phyloP scores from a whole-genome alignment of 371 early-diverging fungal species.

The Quaeritorhiza haematococci region DNA sequence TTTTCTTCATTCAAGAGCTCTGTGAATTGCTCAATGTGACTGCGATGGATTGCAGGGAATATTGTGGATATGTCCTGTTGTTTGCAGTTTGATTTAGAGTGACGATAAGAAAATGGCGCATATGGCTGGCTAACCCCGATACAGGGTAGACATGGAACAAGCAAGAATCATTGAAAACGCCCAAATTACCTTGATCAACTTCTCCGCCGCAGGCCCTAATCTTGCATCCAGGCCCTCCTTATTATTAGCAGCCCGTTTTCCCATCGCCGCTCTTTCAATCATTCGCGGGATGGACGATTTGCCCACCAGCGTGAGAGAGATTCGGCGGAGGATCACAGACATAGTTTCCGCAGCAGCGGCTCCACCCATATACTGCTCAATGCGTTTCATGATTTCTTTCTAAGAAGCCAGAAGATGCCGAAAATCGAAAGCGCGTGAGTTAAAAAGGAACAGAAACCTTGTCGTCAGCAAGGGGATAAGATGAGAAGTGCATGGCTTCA shows the following conservation, averaged over 20 bases:
- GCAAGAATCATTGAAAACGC: too few species aligned
- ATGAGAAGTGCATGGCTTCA: too few species aligned
- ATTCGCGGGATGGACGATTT: slow-evolving; percentile 53
- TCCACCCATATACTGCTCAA: slow-evolving; percentile 63
- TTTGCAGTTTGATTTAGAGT: slow-evolving; percentile 1
- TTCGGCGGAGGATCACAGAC: slow-evolving; percentile 61
- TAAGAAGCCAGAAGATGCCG: slow-evolving; percentile 21
- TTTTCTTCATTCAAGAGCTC: slow-evolving; percentile 27
- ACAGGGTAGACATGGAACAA: too few species aligned
- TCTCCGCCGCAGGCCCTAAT: slow-evolving; percentile 37
- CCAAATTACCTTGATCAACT: slow-evolving; percentile 44
- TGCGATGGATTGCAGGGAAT: slow-evolving; percentile 40
- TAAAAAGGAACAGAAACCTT: slow-evolving; percentile 1
- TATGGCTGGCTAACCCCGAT: too few species aligned
- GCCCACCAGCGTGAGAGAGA: slow-evolving; percentile 60
- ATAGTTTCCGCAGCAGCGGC: slow-evolving; percentile 64
- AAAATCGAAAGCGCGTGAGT: slow-evolving; percentile 6
- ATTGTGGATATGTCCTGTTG: slow-evolving; percentile 33
- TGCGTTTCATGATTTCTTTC: slow-evolving; percentile 58
- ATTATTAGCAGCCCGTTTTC: neutral
- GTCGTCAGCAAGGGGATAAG: too few species aligned
- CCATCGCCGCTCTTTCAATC: slow-evolving; percentile 28
- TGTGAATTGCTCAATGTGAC: slow-evolving; percentile 31
- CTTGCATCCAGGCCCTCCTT: slow-evolving; percentile 17
- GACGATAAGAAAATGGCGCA: too few species aligned